Evolutionary conservation across 108 stramenopile genomes (phyloP), one percentile per base, ranked within the genome.

Genomic region (Cyclotella distinguenda): DNA sequence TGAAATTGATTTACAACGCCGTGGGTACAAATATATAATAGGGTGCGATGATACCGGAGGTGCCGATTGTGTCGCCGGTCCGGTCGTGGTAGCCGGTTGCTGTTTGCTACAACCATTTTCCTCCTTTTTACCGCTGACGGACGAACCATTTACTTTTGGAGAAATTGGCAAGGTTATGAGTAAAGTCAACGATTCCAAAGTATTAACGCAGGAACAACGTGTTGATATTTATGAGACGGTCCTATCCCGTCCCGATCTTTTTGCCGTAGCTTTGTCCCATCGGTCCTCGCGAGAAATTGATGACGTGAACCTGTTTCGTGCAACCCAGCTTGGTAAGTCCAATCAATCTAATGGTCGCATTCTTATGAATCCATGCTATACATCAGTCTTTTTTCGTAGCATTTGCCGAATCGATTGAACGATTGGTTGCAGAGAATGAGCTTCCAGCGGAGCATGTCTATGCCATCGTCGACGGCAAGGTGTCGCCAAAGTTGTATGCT

Each of bases 1-100:
- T 19, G 80, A 81, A 60, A 59, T 1, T 2, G 61, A 74, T 12
- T 53, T 81, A 0, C 60, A 33, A 39, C 34, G 60, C 25, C 60
- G 78, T 16, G 82, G 79, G 11, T 81, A 67, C 30, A 22, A 46
- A 15, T 70, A 77, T 47, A 57, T 92, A 25, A 73, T 92, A 48
- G 90, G 90, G 1, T 77, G 79, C 46, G 90, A 92, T 74, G 90
- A 92, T 46, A 57, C 80, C 18, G 90, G 90, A n/a, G 69, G 82
- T 15, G 75, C 75, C n/a, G 90, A 86, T 3, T 80, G 81, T 34
- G 77, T 92, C 35, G 90, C 90, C 12, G 90, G 90, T 32, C 90
- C 90, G 1, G 72, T 92, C 35, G 79, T 92, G 0, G 80, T 75
- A 21, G 86, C 86, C 16, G 86, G 79, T 59, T 86, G 84, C 38